Evolutionary conservation across 768 basidiomycete species (phyloP).

Genomic region (Trichaptum fuscoviolaceum): DNA sequence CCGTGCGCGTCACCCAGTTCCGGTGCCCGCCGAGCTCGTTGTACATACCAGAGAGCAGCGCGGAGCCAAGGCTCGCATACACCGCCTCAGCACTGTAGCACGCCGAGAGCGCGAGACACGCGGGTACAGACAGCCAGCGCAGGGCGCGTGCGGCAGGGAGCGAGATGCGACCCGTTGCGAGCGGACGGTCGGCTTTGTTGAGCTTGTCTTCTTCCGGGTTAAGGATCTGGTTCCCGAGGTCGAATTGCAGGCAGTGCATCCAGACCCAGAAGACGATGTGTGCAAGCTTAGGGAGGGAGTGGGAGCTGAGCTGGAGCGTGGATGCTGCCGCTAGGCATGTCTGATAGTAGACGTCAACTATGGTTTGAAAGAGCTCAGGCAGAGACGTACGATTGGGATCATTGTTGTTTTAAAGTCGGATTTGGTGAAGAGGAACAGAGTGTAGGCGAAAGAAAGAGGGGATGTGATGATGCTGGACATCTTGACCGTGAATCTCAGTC

Average conservation of each 20-base stretch:
- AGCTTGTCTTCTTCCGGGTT: slow-evolving; percentile 36
- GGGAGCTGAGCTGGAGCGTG: slow-evolving; percentile 8
- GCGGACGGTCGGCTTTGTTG: slow-evolving; percentile 41
- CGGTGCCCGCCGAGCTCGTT: slow-evolving; percentile 32
- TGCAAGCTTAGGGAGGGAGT: slow-evolving; percentile 14
- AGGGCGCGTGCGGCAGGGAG: slow-evolving; percentile 28
- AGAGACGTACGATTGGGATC: slow-evolving; percentile 19
- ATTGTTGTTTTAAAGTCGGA: slow-evolving; percentile 21
- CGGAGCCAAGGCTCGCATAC: slow-evolving; percentile 29
- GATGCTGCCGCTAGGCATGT: slow-evolving; percentile 15
- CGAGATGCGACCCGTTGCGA: slow-evolving; percentile 39
- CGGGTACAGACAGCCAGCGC: slow-evolving; percentile 30
- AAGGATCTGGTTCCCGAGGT: slow-evolving; percentile 39
- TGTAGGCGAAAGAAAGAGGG: not conserved
- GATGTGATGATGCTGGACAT: not conserved
- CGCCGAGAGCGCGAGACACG: slow-evolving; percentile 31
- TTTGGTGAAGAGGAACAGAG: slow-evolving; percentile 22
- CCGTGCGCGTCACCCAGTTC: slow-evolving; percentile 35
- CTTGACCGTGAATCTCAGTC: not conserved
- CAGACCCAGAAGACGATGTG: slow-evolving; percentile 38
- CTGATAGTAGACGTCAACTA: not conserved
- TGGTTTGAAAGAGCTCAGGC: not conserved
- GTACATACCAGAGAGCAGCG: slow-evolving; percentile 30
- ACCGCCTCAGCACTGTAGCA: slow-evolving; percentile 27
- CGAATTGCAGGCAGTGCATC: slow-evolving; percentile 39